phyloP scores from a whole-genome alignment of 345 rosid species.

The Diplotaxis tenuifolia region DNA sequence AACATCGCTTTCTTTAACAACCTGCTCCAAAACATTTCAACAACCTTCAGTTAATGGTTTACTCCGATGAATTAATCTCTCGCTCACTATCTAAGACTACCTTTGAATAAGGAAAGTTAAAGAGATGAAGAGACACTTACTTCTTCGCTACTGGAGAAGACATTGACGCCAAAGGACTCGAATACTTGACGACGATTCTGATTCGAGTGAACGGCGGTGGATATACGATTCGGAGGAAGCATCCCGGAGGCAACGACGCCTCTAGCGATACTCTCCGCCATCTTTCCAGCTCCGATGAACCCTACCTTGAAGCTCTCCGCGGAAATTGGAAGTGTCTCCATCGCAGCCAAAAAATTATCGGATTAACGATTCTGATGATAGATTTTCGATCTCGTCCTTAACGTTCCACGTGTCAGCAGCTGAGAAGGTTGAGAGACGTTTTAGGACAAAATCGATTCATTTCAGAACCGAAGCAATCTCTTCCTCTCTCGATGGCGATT shows the following conservation, averaged over 20 bases:
- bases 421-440: too few relatives aligned
- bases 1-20: conserved; percentile 73
- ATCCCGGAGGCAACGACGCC: conserved; percentile 74
- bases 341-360: conserved; percentile 5
- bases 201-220: conserved; percentile 59
- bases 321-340: conserved; percentile 52
- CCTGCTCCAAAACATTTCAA: conserved; percentile 45
- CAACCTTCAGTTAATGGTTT: conserved; percentile 1
- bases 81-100: neutral
- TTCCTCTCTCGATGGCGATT: too few relatives aligned
- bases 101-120: neutral
- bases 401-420: too few relatives aligned
- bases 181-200: conserved; percentile 59
- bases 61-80: neutral
- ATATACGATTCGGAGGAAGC: conserved; percentile 68
- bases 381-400: too few relatives aligned
- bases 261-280: conserved; percentile 92
- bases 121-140: conserved; percentile 37
- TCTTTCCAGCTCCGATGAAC: conserved; percentile 87
- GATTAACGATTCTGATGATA: conserved; percentile 24
- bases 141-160: conserved; percentile 49
- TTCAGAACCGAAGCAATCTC: too few relatives aligned
- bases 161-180: conserved; percentile 65
- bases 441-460: too few relatives aligned
- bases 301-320: conserved; percentile 60